phyloP scores from a whole-genome alignment of 2,329 filamentous ascomycete genomes.

The Claviceps digitariae region DNA sequence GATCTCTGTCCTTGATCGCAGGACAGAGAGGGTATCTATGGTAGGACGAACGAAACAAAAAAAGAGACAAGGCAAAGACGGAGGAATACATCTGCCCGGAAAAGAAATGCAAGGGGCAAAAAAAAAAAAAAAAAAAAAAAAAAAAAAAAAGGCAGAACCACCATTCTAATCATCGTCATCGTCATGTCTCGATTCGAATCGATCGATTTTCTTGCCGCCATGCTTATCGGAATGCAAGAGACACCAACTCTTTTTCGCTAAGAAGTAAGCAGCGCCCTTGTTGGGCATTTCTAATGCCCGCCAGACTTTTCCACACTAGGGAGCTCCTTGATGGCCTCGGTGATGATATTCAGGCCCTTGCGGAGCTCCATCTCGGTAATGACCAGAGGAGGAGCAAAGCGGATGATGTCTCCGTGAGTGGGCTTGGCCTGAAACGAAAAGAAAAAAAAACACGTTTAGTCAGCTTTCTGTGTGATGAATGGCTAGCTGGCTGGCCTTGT shows the following conservation, averaged over 20 bases:
- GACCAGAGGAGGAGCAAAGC: constrained; percentile 89
- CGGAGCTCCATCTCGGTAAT: constrained; percentile 81
- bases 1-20: not conserved
- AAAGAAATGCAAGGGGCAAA: not conserved
- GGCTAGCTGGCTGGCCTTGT: no score
- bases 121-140: not conserved
- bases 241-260: constrained; percentile 11
- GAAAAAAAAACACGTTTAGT: not conserved
- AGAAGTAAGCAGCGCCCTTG: not conserved
- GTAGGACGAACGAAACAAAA: constrained; percentile 3
- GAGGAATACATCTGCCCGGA: not conserved
- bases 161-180: not conserved
- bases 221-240: constrained; percentile 10
- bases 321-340: constrained; percentile 68
- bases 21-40: constrained; percentile 5
- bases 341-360: constrained; percentile 65
- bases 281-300: constrained; percentile 18
- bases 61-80: not conserved
- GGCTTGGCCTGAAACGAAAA: constrained; percentile 64
- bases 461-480: not conserved
- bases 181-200: not conserved
- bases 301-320: constrained; percentile 38
- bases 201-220: not conserved
- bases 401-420: constrained; percentile 96
- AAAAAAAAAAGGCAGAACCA: not conserved